Base-by-base conservation (phyloP, 108 stramenopile genomes). In the Nannochloropsis oceanica region DNA sequence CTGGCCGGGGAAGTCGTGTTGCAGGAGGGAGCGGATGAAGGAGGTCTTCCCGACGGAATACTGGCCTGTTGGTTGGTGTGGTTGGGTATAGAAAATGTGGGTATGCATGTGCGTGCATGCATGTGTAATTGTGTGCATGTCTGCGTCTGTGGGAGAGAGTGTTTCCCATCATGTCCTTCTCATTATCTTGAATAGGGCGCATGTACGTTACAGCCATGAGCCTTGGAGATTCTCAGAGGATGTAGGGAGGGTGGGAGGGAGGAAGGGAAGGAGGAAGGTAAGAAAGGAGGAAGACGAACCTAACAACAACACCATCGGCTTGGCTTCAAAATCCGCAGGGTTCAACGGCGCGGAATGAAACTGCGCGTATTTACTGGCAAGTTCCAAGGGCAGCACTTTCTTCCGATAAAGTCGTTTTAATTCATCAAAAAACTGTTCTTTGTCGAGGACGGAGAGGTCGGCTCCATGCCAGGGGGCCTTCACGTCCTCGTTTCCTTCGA, bases 11-110 rank as follows among this genome's bases (percentile, higher is more conserved):
- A 94, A 93, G 43, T 90, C 90, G 13, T 84, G 81, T 46, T 90
- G 89, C 11, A 93, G 42, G 42, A 92, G 82, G 59, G 91, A 90
- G 59, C 90, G 83, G 83, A 93, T 93, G 82, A 93, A 93, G 82
- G 82, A 90, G 43, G 93, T 93, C 89, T 94, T 94, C 26, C 93
- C 93, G 26, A 93, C 92, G 11, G 91, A 92, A 85, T 94, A 94
- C 85, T 92, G 93, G 25, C 98, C 98, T 81, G 98, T 96, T 34
- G 34, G 34, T 34, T 34, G 34, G 1, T 34, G 25, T 96, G 82
- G 1, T 1, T 34, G 1, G 34, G 34, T 1, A 34, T 1, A 5
- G 34, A 34, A 34, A 34, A 34, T 1, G 34, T 34, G 34, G 1
- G 34, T 3, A 5, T 34, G 34, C 34, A 34, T 34, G 34, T 34